Percentiles rank a stretch among this genome's conserved stretches.
phyloP scores from a whole-genome alignment of 495 filamentous ascomycete genomes.

The Podospora bellae-mahoneyi region DNA sequence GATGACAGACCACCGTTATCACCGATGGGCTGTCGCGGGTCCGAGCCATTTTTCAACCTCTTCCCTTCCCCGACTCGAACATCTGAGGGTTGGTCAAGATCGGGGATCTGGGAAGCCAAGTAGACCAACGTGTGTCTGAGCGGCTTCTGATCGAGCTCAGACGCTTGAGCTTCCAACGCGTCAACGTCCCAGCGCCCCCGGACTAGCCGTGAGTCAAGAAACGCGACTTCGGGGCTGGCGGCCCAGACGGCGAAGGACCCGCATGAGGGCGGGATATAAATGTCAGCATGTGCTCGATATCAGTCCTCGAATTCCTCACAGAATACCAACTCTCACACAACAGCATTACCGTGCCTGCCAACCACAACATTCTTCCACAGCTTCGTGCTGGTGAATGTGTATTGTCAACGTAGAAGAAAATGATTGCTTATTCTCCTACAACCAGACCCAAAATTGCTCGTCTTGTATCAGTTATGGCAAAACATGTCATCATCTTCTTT shows the following conservation, averaged over 20 bases:
- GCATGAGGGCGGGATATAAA: conserved; percentile 14
- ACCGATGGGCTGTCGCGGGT: neutral
- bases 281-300: neutral
- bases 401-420: too few relatives aligned
- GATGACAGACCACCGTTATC: neutral
- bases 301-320: too few relatives aligned
- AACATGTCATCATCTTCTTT: too few relatives aligned
- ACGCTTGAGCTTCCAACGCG: conserved; percentile 33
- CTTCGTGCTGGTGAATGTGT: too few relatives aligned
- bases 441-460: too few relatives aligned
- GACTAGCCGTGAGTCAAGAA: conserved; percentile 48
- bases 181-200: conserved; percentile 55
- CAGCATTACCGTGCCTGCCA: too few relatives aligned
- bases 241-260: conserved; percentile 49
- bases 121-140: neutral
- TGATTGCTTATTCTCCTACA: too few relatives aligned
- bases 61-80: neutral
- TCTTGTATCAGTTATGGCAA: too few relatives aligned
- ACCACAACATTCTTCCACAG: too few relatives aligned
- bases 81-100: neutral
- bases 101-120: neutral
- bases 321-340: too few relatives aligned
- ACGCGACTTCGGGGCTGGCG: conserved; percentile 42
- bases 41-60: neutral
- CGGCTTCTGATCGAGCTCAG: neutral